phyloP scores from a whole-genome alignment of 805 yeast species.

The Ogataea angusta region DNA sequence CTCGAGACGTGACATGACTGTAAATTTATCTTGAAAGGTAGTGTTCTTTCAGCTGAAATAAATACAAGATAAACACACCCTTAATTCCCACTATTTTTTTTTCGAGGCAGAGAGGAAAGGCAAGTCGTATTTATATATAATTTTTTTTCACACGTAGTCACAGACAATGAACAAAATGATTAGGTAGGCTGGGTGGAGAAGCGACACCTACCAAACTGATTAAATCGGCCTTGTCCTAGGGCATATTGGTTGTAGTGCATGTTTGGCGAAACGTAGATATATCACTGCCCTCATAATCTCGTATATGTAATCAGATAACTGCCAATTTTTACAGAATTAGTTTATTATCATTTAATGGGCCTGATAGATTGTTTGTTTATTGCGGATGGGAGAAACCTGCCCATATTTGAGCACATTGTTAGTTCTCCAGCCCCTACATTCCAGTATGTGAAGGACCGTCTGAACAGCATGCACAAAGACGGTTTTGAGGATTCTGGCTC shows the following conservation, averaged over 20 bases:
- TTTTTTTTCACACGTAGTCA: constrained; percentile 8
- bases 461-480: constrained; percentile 10
- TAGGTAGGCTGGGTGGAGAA: no score
- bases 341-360: constrained; percentile 23
- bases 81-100: constrained; percentile 10
- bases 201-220: no score
- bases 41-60: background rate
- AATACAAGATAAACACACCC: constrained; percentile 8
- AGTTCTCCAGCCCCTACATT: constrained; percentile 28
- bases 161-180: background rate
- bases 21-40: background rate
- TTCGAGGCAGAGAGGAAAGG: constrained; percentile 5
- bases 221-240: no score
- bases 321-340: no score
- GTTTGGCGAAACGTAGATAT: no score
- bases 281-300: no score
- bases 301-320: no score
- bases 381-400: constrained; percentile 25
- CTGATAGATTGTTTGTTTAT: constrained; percentile 32
- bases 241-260: no score
- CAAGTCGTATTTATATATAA: constrained; percentile 5
- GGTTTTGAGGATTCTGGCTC: background rate
- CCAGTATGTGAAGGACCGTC: constrained; percentile 23
- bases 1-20: constrained; percentile 34
- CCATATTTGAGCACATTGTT: constrained; percentile 25